phyloP scores from a whole-genome alignment of 768 basidiomycete species.

The Boletales sp. region DNA sequence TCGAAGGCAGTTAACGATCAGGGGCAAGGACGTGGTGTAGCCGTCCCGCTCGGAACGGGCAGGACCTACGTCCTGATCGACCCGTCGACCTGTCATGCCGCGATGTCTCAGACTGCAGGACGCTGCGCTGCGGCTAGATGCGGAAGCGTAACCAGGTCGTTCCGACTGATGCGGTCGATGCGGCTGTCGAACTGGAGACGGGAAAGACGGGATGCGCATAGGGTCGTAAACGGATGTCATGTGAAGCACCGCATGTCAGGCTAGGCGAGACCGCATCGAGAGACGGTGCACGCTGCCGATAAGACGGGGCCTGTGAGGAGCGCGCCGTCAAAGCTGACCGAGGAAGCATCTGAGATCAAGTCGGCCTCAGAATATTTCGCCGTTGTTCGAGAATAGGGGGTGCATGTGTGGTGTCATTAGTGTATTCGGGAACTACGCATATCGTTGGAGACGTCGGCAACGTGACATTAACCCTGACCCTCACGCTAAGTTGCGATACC shows the following conservation, averaged over 20 bases:
- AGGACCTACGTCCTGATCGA: neutral
- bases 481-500: neutral
- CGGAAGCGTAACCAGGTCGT: conserved; percentile 30
- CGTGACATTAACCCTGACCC: neutral
- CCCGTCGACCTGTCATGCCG: conserved; percentile 36
- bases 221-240: conserved; percentile 5
- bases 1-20: conserved; percentile 39
- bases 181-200: conserved; percentile 69
- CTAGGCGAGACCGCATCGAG: conserved; percentile 37
- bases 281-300: conserved; percentile 1
- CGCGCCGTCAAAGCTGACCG: conserved; percentile 45
- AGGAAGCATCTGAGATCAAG: conserved; percentile 39
- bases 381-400: conserved; percentile 72
- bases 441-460: conserved; percentile 35
- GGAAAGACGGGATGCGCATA: conserved; percentile 9
- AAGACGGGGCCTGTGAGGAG: conserved; percentile 61
- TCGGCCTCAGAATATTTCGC: conserved; percentile 81
- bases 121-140: conserved; percentile 40
- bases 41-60: conserved; percentile 40
- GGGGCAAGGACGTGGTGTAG: conserved; percentile 35
- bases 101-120: conserved; percentile 39
- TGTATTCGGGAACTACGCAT: conserved; percentile 65
- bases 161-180: conserved; percentile 41
- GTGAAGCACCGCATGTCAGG: conserved; percentile 26
- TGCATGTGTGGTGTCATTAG: conserved; percentile 57